These are phyloP conservation scores for Trifolium repens DNA, from an alignment of 306 rosid species.

Conservation along the genomic window DNA sequence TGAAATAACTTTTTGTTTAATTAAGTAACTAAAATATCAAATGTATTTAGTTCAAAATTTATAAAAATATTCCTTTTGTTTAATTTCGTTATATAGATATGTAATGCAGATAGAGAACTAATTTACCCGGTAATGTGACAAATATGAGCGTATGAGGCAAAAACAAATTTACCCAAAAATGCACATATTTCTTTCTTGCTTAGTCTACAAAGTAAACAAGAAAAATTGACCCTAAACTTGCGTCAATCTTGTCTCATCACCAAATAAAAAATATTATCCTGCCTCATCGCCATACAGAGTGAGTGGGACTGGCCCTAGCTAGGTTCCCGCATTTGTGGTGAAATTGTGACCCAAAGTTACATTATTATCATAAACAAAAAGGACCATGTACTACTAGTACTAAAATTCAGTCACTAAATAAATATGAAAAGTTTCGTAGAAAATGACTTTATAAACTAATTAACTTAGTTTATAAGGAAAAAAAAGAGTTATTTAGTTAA, in stretches of 20 bases:
- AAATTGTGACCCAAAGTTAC: not conserved
- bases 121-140: not conserved
- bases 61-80: too few relatives aligned
- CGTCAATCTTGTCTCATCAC: slow-evolving; percentile 24
- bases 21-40: too few relatives aligned
- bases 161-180: not conserved
- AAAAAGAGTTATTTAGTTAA: too few relatives aligned
- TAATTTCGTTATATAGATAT: too few relatives aligned
- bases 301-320: not conserved
- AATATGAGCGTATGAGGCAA: not conserved
- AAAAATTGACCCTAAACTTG: not conserved
- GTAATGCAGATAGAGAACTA: not conserved
- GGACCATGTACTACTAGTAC: too few relatives aligned
- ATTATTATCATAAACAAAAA: not conserved
- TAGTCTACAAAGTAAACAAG: not conserved
- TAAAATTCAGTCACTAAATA: not conserved
- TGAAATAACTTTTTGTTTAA: too few relatives aligned
- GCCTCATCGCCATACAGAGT: slow-evolving; percentile 2
- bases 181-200: not conserved
- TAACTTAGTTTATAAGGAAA: too few relatives aligned
- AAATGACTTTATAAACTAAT: too few relatives aligned
- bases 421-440: not conserved
- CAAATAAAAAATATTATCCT: slow-evolving; percentile 25
- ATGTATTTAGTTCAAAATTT: too few relatives aligned
- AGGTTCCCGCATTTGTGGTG: slow-evolving; percentile 1